Evolutionary conservation across 1,139 yeast genomes (phyloP).

Genomic region (Chernovozyma sophiae-reginae): DNA sequence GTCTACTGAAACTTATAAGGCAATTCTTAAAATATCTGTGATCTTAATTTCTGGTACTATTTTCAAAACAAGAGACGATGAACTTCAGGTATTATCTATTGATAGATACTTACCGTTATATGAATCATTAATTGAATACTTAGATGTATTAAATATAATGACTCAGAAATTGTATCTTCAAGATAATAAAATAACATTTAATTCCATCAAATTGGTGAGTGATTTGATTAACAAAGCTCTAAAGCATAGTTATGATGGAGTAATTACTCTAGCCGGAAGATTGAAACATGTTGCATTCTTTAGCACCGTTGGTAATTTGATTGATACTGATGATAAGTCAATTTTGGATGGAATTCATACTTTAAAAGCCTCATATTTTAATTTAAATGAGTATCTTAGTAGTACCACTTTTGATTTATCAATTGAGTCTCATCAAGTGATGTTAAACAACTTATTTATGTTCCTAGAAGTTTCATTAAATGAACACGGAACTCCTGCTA

Average conservation of each 20-base stretch:
- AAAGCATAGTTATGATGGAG: conserved; percentile 35
- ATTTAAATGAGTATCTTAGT: conserved; percentile 36
- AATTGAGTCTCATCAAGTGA: conserved; percentile 36
- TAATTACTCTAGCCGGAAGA: conserved; percentile 42
- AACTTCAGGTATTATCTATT: conserved; percentile 12
- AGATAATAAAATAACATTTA: conserved; percentile 43
- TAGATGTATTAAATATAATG: conserved; percentile 41
- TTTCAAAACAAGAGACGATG: conserved; percentile 31
- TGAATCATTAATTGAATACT: conserved; percentile 39
- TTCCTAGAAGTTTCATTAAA: conserved; percentile 40
- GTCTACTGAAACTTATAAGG: conserved; percentile 49
- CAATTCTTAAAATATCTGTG: conserved; percentile 43
- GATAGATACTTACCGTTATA: conserved; percentile 38
- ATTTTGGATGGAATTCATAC: conserved; percentile 30
- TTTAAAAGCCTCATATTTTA: conserved; percentile 34
- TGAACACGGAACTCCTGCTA: conserved; percentile 43
- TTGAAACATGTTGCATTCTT: conserved; percentile 45
- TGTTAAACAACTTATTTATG: conserved; percentile 40
- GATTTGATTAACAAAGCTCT: conserved; percentile 43
- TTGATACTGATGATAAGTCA: conserved; percentile 36
- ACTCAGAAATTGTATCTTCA: conserved; percentile 38
- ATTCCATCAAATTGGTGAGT: conserved; percentile 44
- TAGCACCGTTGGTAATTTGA: conserved; percentile 36
- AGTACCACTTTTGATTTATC: conserved; percentile 36
- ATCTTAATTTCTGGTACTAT: conserved; percentile 44